Conservation (phyloP, 306 rosid genomes). For the Neltuma alba region DNA sequence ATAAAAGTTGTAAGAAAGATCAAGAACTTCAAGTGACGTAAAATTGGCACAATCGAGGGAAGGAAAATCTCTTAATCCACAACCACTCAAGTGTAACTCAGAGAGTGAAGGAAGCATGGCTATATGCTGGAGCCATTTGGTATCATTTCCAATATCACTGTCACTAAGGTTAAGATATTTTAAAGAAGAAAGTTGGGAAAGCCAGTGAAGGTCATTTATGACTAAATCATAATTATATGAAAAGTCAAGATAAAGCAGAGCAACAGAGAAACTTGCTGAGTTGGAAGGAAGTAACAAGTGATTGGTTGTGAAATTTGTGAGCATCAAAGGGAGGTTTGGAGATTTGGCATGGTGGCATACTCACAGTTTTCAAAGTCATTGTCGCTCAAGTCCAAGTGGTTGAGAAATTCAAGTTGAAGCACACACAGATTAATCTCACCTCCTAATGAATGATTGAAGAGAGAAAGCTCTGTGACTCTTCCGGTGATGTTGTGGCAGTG, state of each 20-base stretch:
- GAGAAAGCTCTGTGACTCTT: neutral
- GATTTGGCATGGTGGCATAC: neutral
- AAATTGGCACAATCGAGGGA: slow-evolving; percentile 13
- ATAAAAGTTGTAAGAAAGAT: neutral
- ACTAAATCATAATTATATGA: neutral
- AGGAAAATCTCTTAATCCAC: slow-evolving; percentile 4
- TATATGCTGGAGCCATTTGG: slow-evolving; percentile 15
- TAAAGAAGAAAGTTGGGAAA: neutral
- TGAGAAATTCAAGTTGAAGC: slow-evolving; percentile 19
- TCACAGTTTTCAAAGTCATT: neutral
- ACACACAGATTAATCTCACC: slow-evolving; percentile 10
- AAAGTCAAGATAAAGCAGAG: neutral
- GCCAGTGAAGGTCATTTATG: neutral
- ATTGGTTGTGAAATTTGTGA: too few species aligned
- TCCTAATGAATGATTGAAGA: rapidly evolving
- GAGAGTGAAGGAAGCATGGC: neutral
- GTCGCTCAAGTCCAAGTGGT: neutral
- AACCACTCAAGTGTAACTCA: neutral
- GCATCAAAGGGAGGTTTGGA: neutral
- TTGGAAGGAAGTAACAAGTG: neutral
- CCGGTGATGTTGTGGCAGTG: neutral
- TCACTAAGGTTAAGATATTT: neutral
- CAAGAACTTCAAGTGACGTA: slow-evolving; percentile 33
- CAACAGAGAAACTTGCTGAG: neutral
- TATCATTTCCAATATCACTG: neutral